These are phyloP conservation scores for Penicillium egyptiacum DNA, from an alignment of 495 filamentous ascomycete species.

Conservation along the genomic window DNA sequence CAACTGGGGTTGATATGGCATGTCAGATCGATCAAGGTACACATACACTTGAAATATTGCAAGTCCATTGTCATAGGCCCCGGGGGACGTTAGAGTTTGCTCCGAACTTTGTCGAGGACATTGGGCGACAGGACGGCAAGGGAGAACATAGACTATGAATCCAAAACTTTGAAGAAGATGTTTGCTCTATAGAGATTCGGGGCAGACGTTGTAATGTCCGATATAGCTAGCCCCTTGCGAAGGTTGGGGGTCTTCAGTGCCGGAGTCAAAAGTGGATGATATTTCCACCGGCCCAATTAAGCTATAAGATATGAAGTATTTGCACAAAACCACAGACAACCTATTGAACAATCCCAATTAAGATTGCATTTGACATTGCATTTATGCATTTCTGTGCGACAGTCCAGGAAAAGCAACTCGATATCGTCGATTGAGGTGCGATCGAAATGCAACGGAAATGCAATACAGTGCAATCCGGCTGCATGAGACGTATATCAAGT, in stretches of 20 bases:
- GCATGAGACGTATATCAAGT: slow-evolving; percentile 5
- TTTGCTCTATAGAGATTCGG: no score
- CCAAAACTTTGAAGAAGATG: no score
- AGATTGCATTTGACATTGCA: background rate
- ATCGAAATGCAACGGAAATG: background rate
- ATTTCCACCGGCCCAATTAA: background rate
- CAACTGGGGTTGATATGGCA: background rate
- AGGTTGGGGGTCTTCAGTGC: background rate
- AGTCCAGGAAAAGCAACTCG: background rate
- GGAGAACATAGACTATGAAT: no score
- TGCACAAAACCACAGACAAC: background rate
- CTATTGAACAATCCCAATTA: background rate
- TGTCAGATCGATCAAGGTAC: background rate
- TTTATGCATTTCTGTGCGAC: background rate
- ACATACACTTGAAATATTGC: background rate
- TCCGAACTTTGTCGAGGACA: background rate
- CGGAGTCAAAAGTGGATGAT: background rate
- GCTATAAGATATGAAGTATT: background rate
- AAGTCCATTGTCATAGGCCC: background rate
- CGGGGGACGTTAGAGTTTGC: background rate
- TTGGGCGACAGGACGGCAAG: background rate
- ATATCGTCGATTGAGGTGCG: background rate
- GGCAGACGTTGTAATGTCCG: background rate
- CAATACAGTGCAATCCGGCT: background rate
- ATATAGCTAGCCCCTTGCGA: background rate